phyloP scores from a whole-genome alignment of 148 eudicot species.

The Silene latifolia region DNA sequence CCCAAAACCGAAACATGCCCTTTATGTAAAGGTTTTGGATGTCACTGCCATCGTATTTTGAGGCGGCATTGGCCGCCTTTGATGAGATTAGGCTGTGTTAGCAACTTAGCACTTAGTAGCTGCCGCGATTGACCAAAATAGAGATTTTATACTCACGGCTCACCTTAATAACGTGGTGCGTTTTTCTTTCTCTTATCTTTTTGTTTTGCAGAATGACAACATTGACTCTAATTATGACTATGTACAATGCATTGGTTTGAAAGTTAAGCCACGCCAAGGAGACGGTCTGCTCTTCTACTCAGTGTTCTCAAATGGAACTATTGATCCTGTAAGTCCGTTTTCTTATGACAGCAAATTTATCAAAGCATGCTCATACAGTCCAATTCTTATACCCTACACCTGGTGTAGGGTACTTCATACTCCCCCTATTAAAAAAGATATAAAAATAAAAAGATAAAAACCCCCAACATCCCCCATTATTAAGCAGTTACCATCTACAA shows the following conservation, averaged over 20 bases:
- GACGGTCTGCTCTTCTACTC: constrained; percentile 86
- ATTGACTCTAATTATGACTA: constrained; percentile 59
- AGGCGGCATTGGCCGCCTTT: not conserved
- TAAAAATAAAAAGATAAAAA: too few relatives aligned
- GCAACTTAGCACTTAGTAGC: too few relatives aligned
- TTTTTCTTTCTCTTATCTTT: not conserved
- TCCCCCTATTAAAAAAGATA: too few relatives aligned
- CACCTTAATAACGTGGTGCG: not conserved
- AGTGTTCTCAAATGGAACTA: constrained; percentile 71
- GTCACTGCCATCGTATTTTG: too few relatives aligned
- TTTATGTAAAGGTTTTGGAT: too few relatives aligned
- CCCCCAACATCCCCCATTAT: too few relatives aligned
- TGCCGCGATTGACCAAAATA: not conserved
- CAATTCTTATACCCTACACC: too few relatives aligned
- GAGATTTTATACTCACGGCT: not conserved
- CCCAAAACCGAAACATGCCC: not conserved
- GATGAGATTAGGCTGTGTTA: not conserved
- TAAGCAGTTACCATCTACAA: too few relatives aligned
- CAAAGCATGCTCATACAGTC: not conserved
- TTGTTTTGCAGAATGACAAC: constrained; percentile 52
- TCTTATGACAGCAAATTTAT: not conserved
- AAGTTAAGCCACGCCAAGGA: constrained; percentile 77
- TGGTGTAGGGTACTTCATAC: too few relatives aligned
- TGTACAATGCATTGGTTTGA: constrained; percentile 66
- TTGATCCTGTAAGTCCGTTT: constrained; percentile 67